A percentile compares a stretch with the other conserved stretches of the same genome.
These are phyloP conservation scores for Xylariaceae sp. DNA, from an alignment of 2,329 filamentous ascomycete species.

Conservation along the genomic window DNA sequence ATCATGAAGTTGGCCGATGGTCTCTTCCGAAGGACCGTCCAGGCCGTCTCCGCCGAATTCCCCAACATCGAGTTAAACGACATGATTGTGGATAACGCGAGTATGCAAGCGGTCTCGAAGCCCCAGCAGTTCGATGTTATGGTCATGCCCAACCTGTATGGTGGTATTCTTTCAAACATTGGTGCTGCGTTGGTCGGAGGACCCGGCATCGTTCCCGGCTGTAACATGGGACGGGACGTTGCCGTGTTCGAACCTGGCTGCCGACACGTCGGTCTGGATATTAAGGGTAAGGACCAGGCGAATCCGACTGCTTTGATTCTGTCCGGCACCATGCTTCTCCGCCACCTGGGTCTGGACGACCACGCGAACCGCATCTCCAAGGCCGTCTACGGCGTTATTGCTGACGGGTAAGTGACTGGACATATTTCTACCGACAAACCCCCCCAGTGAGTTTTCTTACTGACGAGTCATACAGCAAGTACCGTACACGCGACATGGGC, in stretches of 20 bases:
- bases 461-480: conserved; percentile 57
- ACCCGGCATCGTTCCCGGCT: conserved; percentile 93
- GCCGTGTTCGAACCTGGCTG: conserved; percentile 98
- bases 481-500: conserved; percentile 93
- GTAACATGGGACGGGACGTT: conserved; percentile 98
- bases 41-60: conserved; percentile 88
- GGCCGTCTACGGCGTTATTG: conserved; percentile 71
- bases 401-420: conserved; percentile 66
- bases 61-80: conserved; percentile 94
- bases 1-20: conserved; percentile 99
- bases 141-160: conserved; percentile 99
- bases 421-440: conserved; percentile 1
- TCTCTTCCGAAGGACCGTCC: conserved; percentile 97
- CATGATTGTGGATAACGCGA: conserved; percentile 99
- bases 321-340: conserved; percentile 92
- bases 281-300: conserved; percentile 99
- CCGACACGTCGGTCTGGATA: conserved; percentile 98
- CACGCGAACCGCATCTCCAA: conserved; percentile 98
- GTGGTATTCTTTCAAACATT: conserved; percentile 98
- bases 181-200: conserved; percentile 95
- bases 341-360: conserved; percentile 94
- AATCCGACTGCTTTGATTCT: conserved; percentile 96
- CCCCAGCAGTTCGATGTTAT: conserved; percentile 99
- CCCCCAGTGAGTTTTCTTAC: conserved; percentile 19
- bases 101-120: conserved; percentile 94